These are phyloP conservation scores for Pseudogymnoascus sp. DNA, from an alignment of 2,329 filamentous ascomycete species.

Conservation along the genomic window DNA sequence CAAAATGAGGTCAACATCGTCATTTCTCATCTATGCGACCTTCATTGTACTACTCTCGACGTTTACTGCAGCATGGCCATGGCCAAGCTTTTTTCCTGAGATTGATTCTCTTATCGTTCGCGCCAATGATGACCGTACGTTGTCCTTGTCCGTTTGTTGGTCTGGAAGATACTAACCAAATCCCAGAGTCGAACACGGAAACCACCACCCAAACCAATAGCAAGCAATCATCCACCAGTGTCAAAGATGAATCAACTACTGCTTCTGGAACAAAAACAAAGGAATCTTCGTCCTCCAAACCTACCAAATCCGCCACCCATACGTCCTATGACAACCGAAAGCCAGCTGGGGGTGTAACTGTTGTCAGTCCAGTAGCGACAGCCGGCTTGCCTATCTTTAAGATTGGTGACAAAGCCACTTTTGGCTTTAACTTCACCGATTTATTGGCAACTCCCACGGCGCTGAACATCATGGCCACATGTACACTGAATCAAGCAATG, in stretches of 20 bases:
- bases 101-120: conserved; percentile 43
- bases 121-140: not conserved
- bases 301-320: conserved; percentile 11
- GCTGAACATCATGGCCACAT: conserved; percentile 51
- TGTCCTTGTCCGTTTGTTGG: not conserved
- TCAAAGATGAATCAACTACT: not conserved
- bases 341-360: conserved; percentile 42
- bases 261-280: not conserved
- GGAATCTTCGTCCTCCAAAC: not conserved
- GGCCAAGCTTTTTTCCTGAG: conserved; percentile 48
- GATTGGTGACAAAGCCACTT: conserved; percentile 51
- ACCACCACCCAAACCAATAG: not conserved
- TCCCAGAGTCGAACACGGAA: not conserved
- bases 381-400: conserved; percentile 44
- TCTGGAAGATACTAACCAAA: not conserved
- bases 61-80: conserved; percentile 38
- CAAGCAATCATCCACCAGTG: not conserved
- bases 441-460: conserved; percentile 50
- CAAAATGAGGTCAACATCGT: conserved; percentile 25
- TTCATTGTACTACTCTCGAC: conserved; percentile 43
- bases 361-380: conserved; percentile 43
- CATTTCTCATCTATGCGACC: conserved; percentile 40
- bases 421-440: conserved; percentile 58
- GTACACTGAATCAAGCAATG: conserved; percentile 41
- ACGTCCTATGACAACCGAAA: conserved; percentile 37